These are phyloP conservation scores for Cercospora zeina DNA, from an alignment of 2,329 filamentous ascomycete species.

Conservation along the genomic window DNA sequence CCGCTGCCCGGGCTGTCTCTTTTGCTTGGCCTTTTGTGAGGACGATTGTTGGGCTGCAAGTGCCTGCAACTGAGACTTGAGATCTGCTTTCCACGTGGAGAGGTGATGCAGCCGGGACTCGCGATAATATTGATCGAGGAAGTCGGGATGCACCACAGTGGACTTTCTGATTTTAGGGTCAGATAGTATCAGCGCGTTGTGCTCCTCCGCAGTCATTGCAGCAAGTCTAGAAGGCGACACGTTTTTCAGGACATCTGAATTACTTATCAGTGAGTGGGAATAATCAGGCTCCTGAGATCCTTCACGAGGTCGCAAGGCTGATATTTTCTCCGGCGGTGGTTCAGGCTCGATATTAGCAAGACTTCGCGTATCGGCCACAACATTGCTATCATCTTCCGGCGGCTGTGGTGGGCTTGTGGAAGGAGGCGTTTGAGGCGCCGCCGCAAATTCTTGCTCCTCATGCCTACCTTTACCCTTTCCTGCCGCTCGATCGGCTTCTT, in stretches of 20 bases:
- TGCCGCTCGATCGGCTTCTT: constrained; percentile 22
- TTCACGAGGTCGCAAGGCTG: constrained; percentile 31
- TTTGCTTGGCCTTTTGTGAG: constrained; percentile 53
- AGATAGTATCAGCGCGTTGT: constrained; percentile 80
- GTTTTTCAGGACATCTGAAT: constrained; percentile 35
- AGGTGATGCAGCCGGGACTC: constrained; percentile 94
- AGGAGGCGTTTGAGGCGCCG: constrained; percentile 27
- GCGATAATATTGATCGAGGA: constrained; percentile 90
- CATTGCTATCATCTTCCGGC: constrained; percentile 12
- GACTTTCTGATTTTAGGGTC: constrained; percentile 86
- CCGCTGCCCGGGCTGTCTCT: constrained; percentile 63
- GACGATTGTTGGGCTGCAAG: constrained; percentile 69
- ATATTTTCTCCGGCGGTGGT: neutral
- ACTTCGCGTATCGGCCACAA: constrained; percentile 8
- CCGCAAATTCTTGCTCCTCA: neutral
- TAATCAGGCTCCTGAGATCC: constrained; percentile 41
- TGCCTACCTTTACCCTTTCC: neutral
- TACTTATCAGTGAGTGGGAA: constrained; percentile 37
- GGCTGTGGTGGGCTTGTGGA: constrained; percentile 21
- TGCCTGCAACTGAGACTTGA: constrained; percentile 84
- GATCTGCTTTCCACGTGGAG: constrained; percentile 92
- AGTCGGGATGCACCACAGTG: constrained; percentile 88
- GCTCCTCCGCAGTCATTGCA: constrained; percentile 79
- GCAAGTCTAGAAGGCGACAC: constrained; percentile 42
- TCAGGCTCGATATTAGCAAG: neutral